A percentile compares a stretch with the other conserved stretches of the same genome.
Evolutionary conservation across 371 early-diverging fungal species (phyloP).

Genomic region (Cokeromyces recurvatus): DNA sequence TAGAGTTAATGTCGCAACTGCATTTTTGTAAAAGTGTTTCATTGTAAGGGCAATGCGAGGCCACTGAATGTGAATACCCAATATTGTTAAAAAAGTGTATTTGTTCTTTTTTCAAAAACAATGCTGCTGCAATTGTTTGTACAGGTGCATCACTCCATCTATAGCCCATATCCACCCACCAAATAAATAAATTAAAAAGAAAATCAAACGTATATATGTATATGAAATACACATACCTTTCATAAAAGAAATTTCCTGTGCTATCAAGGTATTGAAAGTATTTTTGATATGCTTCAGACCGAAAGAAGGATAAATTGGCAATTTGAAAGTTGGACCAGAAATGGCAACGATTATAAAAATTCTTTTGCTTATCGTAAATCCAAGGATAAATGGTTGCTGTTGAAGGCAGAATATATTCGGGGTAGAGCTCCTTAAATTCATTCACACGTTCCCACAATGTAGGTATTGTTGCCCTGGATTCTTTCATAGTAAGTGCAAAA

Average conservation of each 20-base stretch:
- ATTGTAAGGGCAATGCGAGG: conserved; percentile 36
- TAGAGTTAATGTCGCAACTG: conserved; percentile 24
- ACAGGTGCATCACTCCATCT: conserved; percentile 49
- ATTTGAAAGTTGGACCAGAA: conserved; percentile 72
- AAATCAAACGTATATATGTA: not conserved
- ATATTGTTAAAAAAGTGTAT: conserved; percentile 90
- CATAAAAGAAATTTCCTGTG: conserved; percentile 93
- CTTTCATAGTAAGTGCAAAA: conserved; percentile 75
- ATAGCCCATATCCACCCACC: too few species aligned
- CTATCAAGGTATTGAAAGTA: conserved; percentile 82
- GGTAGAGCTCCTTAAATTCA: conserved; percentile 43
- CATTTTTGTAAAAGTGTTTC: conserved; percentile 19
- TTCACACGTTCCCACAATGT: conserved; percentile 73
- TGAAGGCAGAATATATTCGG: conserved; percentile 13
- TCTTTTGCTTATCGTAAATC: conserved; percentile 16
- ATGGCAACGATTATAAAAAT: conserved; percentile 65
- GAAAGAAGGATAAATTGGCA: conserved; percentile 71
- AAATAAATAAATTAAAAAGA: too few species aligned
- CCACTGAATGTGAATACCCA: conserved; percentile 69
- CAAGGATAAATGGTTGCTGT: conserved; percentile 26
- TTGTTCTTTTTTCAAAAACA: conserved; percentile 71
- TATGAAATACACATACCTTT: conserved; percentile 47
- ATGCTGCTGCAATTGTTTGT: conserved; percentile 85
- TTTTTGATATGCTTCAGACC: conserved; percentile 63
- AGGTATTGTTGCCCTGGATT: conserved; percentile 73